Conservation (phyloP, 2,329 filamentous ascomycete genomes). For the Fusarium paranaense region DNA sequence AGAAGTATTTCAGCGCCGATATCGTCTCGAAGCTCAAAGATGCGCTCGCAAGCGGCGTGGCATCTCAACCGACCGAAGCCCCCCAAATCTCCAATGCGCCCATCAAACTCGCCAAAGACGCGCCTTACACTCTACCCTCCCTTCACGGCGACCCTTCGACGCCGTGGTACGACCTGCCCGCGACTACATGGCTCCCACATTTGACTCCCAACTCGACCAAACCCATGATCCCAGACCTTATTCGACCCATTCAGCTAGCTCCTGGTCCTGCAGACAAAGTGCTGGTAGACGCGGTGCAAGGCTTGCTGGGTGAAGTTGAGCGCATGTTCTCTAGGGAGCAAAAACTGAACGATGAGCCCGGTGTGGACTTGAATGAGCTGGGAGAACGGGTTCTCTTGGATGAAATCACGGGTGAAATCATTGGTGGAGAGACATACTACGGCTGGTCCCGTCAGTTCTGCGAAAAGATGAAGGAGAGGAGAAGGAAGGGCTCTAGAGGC, state of each 20-base stretch:
- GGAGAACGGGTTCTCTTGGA: slow-evolving; percentile 76
- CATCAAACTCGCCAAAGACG: slow-evolving; percentile 62
- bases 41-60: slow-evolving; percentile 59
- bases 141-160: slow-evolving; percentile 79
- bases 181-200: slow-evolving; percentile 82
- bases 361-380: slow-evolving; percentile 78
- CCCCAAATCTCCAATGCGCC: slow-evolving; percentile 39
- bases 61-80: slow-evolving; percentile 35
- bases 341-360: slow-evolving; percentile 59
- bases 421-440: slow-evolving; percentile 82
- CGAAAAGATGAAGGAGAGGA: slow-evolving; percentile 78
- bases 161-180: slow-evolving; percentile 85
- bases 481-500: slow-evolving; percentile 45
- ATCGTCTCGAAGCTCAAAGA: slow-evolving; percentile 70
- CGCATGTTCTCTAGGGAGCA: slow-evolving; percentile 71
- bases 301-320: slow-evolving; percentile 76
- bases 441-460: slow-evolving; percentile 88
- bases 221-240: slow-evolving; percentile 77
- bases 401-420: slow-evolving; percentile 72
- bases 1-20: slow-evolving; percentile 68
- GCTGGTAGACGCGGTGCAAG: slow-evolving; percentile 76
- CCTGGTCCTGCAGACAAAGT: slow-evolving; percentile 75
- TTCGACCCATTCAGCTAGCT: slow-evolving; percentile 78
- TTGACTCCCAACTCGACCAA: slow-evolving; percentile 80
- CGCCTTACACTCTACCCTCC: slow-evolving; percentile 78